Evolutionary conservation across 352 stramenopile species (phyloP).

Genomic region (Phytophthora pini): DNA sequence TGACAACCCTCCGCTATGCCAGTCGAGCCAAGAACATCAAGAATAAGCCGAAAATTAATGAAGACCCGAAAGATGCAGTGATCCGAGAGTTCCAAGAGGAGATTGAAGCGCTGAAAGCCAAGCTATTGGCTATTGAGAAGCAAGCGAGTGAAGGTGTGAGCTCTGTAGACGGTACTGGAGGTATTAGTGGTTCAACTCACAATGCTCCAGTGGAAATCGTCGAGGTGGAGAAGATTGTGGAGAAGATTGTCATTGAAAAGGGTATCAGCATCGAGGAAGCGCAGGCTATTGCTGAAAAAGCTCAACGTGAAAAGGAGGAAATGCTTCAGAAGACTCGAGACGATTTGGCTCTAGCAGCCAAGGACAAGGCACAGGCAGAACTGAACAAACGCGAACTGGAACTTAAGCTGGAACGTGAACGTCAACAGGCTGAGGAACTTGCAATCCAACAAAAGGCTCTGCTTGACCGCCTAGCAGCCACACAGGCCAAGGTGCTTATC

Average conservation of each 20-base stretch:
- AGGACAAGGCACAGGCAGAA: conserved; percentile 86
- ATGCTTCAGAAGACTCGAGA: conserved; percentile 73
- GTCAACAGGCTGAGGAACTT: conserved; percentile 71
- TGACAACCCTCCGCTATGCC: conserved; percentile 96
- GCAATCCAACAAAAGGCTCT: conserved; percentile 80
- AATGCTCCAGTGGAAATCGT: conserved; percentile 45
- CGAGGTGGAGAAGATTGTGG: conserved; percentile 86
- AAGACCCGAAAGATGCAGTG: conserved; percentile 98
- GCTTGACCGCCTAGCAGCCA: conserved; percentile 87
- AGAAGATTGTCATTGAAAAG: conserved; percentile 86
- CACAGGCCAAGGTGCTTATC: conserved; percentile 93
- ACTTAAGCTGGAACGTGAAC: conserved; percentile 89
- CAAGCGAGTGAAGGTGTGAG: conserved; percentile 35
- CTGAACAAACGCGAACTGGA: conserved; percentile 89
- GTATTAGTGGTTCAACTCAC: not conserved
- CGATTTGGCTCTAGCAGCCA: conserved; percentile 71
- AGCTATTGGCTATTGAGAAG: conserved; percentile 65
- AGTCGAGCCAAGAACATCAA: conserved; percentile 99
- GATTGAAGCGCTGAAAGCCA: conserved; percentile 94
- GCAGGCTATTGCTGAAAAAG: conserved; percentile 71
- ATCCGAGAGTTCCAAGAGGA: conserved; percentile 97
- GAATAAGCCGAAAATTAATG: conserved; percentile 99
- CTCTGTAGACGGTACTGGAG: conserved; percentile 8
- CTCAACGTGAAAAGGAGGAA: conserved; percentile 80
- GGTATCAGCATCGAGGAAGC: conserved; percentile 83